Percentiles rank a stretch among this genome's conserved stretches.
Conservation (phyloP, 2,329 filamentous ascomycete genomes). For the Davidsoniella australis region DNA sequence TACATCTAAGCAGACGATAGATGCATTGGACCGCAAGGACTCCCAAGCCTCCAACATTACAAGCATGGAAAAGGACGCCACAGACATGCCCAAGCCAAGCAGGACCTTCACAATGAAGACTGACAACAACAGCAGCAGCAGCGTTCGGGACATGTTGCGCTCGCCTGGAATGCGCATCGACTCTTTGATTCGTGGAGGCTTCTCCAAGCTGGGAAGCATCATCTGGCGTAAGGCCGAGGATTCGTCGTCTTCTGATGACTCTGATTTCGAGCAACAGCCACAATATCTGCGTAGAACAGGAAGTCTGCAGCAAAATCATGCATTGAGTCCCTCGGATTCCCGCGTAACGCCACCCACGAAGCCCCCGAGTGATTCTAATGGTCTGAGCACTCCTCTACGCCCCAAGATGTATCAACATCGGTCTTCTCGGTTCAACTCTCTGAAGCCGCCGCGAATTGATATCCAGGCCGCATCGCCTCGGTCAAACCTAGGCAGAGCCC, state of each 20-base stretch:
- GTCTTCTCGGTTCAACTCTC: slow-evolving; percentile 29
- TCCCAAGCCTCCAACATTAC: not conserved
- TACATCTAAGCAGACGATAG: too few species aligned
- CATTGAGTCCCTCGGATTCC: too few species aligned
- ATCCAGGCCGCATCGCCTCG: slow-evolving; percentile 24
- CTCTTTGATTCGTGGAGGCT: slow-evolving; percentile 45
- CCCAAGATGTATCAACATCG: slow-evolving; percentile 21
- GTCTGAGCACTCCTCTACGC: slow-evolving; percentile 14
- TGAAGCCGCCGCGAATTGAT: slow-evolving; percentile 34
- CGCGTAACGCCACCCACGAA: not conserved
- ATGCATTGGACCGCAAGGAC: not conserved
- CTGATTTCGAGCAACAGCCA: slow-evolving; percentile 24
- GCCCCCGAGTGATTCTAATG: not conserved
- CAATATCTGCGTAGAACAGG: not conserved
- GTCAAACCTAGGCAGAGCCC: not conserved
- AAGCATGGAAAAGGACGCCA: not conserved
- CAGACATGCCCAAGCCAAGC: not conserved
- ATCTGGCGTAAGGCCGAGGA: slow-evolving; percentile 36
- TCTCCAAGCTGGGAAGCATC: slow-evolving; percentile 39
- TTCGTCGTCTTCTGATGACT: slow-evolving; percentile 24
- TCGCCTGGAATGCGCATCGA: slow-evolving; percentile 46
- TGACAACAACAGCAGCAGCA: slow-evolving; percentile 37
- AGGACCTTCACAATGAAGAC: not conserved
- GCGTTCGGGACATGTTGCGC: slow-evolving; percentile 44
- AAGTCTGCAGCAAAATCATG: not conserved